A percentile compares a stretch with the other conserved stretches of the same genome.
phyloP scores from a whole-genome alignment of 176 grass and related monocot species.

The Rhipidocladum racemiflorum region DNA sequence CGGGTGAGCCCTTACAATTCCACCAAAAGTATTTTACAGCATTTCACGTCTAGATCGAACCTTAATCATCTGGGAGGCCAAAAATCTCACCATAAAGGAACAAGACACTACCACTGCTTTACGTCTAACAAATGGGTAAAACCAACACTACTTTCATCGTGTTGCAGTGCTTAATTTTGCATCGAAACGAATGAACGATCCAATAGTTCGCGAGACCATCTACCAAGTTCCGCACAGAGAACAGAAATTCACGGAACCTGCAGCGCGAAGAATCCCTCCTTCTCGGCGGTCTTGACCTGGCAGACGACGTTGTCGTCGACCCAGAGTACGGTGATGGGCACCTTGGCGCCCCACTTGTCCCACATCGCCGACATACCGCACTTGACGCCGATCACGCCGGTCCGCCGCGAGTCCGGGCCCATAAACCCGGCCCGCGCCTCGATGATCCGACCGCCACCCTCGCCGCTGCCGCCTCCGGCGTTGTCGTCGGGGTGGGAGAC shows the following conservation, averaged over 20 bases:
- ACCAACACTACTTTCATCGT: background rate
- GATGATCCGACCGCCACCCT: conserved; percentile 46
- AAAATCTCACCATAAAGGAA: background rate
- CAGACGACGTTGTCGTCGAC: conserved; percentile 90
- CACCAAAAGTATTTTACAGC: background rate
- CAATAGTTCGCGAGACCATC: background rate
- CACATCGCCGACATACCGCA: conserved; percentile 94
- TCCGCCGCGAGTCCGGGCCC: conserved; percentile 59
- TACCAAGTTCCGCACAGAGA: background rate
- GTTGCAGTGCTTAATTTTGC: background rate
- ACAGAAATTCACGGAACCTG: conserved; percentile 49
- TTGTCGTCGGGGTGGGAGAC: conserved; percentile 42
- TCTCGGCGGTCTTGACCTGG: conserved; percentile 94
- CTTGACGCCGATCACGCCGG: conserved; percentile 84
- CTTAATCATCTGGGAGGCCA: background rate
- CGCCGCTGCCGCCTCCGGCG: conserved; percentile 22
- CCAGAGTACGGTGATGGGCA: conserved; percentile 90
- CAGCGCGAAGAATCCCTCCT: conserved; percentile 79
- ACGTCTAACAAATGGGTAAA: background rate
- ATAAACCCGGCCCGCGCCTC: conserved; percentile 59
- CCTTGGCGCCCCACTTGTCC: conserved; percentile 96
- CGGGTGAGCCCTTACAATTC: background rate
- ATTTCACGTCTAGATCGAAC: background rate
- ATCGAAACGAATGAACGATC: background rate
- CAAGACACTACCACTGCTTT: background rate